Percentiles rank a stretch among this genome's conserved stretches.
These are phyloP conservation scores for Vanrija humicola DNA, from an alignment of 1,284 basidiomycete genomes.

Conservation along the genomic window DNA sequence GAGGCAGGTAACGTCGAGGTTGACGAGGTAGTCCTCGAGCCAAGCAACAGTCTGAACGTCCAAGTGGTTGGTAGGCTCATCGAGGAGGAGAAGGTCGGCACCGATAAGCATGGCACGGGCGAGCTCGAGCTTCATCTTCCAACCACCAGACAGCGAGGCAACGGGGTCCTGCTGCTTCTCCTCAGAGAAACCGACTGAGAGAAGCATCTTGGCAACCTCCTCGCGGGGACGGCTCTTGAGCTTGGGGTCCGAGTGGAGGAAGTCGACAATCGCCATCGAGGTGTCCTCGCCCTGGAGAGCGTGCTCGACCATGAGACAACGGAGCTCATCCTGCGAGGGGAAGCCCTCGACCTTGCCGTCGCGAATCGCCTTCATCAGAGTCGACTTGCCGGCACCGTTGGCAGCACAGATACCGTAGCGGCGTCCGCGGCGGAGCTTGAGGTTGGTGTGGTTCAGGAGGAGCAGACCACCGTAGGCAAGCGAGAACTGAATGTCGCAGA, in stretches of 20 bases:
- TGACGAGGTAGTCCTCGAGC: constrained; percentile 84
- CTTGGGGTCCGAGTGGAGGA: constrained; percentile 63
- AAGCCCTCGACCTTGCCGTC: constrained; percentile 97
- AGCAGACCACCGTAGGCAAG: constrained; percentile 94
- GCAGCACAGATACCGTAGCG: constrained; percentile 93
- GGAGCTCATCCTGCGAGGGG: constrained; percentile 76
- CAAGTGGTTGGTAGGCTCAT: constrained; percentile 85
- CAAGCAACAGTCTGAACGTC: constrained; percentile 87
- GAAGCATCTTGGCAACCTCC: constrained; percentile 75
- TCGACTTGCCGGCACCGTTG: constrained; percentile 97
- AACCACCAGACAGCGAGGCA: constrained; percentile 94
- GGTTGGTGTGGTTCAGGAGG: constrained; percentile 88
- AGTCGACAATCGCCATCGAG: constrained; percentile 75
- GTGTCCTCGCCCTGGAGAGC: constrained; percentile 89
- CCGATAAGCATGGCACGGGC: constrained; percentile 99
- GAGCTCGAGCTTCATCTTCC: constrained; percentile 99
- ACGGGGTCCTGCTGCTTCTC: constrained; percentile 81
- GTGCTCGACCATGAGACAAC: constrained; percentile 94
- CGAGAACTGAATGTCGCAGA: constrained; percentile 91
- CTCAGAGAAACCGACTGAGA: constrained; percentile 85
- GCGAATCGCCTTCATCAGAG: constrained; percentile 94
- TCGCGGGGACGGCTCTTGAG: constrained; percentile 58
- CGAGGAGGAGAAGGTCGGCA: constrained; percentile 92
- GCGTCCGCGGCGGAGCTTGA: constrained; percentile 84
- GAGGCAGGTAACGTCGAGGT: constrained; percentile 83